Evolutionary conservation across 2,329 filamentous ascomycete species (phyloP), one percentile per base, ranked within the genome.

Genomic region (Amauroascus niger): DNA sequence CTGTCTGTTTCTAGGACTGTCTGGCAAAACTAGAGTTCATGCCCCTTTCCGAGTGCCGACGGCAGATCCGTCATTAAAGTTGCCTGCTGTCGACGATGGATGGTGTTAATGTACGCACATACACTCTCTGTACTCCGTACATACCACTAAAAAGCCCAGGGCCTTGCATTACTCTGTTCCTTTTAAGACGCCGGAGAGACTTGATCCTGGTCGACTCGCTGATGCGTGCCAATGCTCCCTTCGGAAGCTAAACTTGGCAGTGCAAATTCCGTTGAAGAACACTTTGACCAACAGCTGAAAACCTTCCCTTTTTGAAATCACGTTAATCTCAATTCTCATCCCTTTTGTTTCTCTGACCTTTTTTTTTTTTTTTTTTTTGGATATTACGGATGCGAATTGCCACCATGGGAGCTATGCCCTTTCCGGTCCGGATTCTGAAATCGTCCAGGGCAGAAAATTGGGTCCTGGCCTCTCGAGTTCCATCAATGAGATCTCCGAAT

Each of bases 191-290:
- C 43, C 43, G 43, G 33, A 20, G 6, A 32, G n/a, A 33, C 7
- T 13, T 47, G n/a, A 33, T 33, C 44, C 44, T 35, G 44, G 44
- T 47, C 44, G 28, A n/a, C 3, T 30, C 11, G 28, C 33, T 16
- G 37, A 41, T 30, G 35, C 24, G 13, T 16, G 33, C 33, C 33
- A 49, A 40, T 39, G 47, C 33, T n/a, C 37, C 14, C 11, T 43
- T 50, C 48, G 48, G 48, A 50, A 50, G 48, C 48, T 41, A 50
- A 50, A 50, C 26, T 43, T 32, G 24, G 48, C 48, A 49, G 16
- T 20, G 33, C 40, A 39, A 35, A 6, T 35, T 35, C n/a, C n/a
- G n/a, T n/a, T n/a, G n/a, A n/a, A n/a, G 22, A 49, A 32, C 18
- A 24, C 45, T 37, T 37, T 47, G 44, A n/a, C n/a, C n/a, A n/a